Base-by-base conservation (phyloP, 1,139 yeast genomes). In the Meyerozyma sp. region DNA sequence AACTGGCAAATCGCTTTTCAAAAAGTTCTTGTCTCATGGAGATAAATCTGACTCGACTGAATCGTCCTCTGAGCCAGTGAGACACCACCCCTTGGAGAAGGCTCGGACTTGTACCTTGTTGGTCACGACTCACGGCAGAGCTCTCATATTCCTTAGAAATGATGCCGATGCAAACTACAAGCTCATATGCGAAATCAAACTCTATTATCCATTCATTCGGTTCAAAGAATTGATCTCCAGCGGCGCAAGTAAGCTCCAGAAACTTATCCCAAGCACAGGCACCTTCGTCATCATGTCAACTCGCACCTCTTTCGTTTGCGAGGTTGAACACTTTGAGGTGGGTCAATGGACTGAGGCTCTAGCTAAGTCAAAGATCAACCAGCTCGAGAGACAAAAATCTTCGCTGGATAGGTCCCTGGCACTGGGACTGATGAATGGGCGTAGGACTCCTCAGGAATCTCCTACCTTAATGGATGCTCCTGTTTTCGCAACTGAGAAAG, bases 71-170 rank as follows among this genome's bases (percentile, higher is more conserved):
- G 36, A 53, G 27, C 45, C 52, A n/a, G 41, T 43, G 2, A 53
- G 55, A 25, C 58, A 53, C 27, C 62, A 61, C 43, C 65, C 71
- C 4, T 54, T 70, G 35, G 75, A 69, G 3, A 70, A 63, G 45
- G 58, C 65, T 4, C 58, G 66, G 39, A 58, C 72, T 2, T 70
- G 84, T 48, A 72, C 81, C 0, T 55, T 80, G 53, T 51, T 81
- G 18, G 63, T 80, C 1, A 82, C 87, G 1, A 66, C 77, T 1
- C 74, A 70, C 53, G 87, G 86, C 2, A 63, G 87, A 44, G 78
- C 75, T 0, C 61, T 82, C 43, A 54, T 81, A 2, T 76, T 81
- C 46, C 56, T 63, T 44, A 57, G 74, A 43, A 62, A 62, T 40
- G 70, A 66, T 40, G 54, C 55, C 21, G 68, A 63, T 25, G 56